Conservation (phyloP, 1,284 basidiomycete genomes). For the Cutaneotrichosporon sp. region DNA sequence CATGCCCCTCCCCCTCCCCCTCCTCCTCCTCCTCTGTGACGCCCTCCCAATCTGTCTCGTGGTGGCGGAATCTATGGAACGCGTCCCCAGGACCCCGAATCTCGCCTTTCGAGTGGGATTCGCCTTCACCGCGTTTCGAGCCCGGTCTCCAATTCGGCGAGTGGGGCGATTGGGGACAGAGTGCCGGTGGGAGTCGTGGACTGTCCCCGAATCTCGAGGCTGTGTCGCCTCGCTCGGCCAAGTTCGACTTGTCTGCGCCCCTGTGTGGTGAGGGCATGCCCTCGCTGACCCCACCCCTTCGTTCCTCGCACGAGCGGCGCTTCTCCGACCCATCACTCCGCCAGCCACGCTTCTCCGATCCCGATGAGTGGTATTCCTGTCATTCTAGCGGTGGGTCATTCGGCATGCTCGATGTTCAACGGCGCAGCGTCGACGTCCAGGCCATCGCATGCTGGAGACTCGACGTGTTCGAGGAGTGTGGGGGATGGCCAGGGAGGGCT, state of each 20-base stretch:
- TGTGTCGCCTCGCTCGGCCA: neutral
- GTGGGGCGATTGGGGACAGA: neutral
- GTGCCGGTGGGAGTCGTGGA: neutral
- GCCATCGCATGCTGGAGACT: conserved; percentile 4
- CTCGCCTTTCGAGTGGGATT: neutral
- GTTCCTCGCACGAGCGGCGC: too few species aligned
- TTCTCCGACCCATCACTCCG: too few species aligned
- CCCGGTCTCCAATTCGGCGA: neutral
- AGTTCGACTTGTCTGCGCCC: neutral
- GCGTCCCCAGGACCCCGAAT: neutral
- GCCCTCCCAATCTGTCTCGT: neutral
- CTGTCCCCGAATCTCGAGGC: neutral
- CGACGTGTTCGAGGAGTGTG: neutral
- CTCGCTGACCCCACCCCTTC: too few species aligned
- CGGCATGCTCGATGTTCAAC: neutral
- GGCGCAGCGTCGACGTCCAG: neutral
- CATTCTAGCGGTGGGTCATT: neutral
- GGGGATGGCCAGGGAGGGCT: neutral
- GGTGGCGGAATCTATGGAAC: neutral
- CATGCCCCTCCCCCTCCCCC: neutral
- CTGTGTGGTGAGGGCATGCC: too few species aligned
- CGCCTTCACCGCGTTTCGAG: neutral
- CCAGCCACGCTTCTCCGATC: neutral
- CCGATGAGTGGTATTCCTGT: neutral
- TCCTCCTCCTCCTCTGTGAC: neutral